Conservation (phyloP, 768 basidiomycete species). For the Calocybe gangraenosa region DNA sequence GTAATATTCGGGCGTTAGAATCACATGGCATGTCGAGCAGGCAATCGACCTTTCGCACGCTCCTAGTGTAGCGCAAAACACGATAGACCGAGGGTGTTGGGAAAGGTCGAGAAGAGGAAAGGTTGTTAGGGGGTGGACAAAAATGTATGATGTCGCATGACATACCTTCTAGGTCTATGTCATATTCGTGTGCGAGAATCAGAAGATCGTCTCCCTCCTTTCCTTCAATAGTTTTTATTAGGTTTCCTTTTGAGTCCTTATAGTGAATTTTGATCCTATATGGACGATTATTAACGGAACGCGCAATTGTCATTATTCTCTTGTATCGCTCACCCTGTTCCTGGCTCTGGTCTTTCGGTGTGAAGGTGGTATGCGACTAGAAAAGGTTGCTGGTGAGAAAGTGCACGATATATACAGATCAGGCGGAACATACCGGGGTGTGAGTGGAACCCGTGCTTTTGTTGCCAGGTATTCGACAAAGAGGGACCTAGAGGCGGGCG, state of each 20-base stretch:
- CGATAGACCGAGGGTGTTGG: neutral
- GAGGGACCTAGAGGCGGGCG: neutral
- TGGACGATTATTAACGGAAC: conserved; percentile 3
- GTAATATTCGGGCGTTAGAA: conserved; percentile 76
- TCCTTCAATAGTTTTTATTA: conserved; percentile 85
- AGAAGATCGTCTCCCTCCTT: conserved; percentile 94
- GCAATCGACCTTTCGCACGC: conserved; percentile 97
- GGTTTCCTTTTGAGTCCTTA: conserved; percentile 79
- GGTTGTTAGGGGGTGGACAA: neutral
- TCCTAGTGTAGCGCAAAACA: conserved; percentile 40
- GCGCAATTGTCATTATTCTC: neutral
- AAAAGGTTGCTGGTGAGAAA: neutral
- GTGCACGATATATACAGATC: neutral
- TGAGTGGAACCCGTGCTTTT: conserved; percentile 10
- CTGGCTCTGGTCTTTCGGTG: conserved; percentile 58
- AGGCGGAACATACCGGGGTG: conserved; percentile 10
- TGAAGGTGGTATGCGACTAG: conserved; percentile 40
- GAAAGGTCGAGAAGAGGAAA: neutral
- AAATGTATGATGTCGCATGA: conserved; percentile 1
- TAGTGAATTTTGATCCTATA: conserved; percentile 85
- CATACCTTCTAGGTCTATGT: conserved; percentile 92
- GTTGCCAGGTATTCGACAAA: conserved; percentile 1
- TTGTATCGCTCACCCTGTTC: conserved; percentile 53
- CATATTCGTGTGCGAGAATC: conserved; percentile 89
- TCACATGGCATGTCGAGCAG: conserved; percentile 96